These are phyloP conservation scores for Rosa persica DNA, from an alignment of 306 rosid species.

Conservation along the genomic window DNA sequence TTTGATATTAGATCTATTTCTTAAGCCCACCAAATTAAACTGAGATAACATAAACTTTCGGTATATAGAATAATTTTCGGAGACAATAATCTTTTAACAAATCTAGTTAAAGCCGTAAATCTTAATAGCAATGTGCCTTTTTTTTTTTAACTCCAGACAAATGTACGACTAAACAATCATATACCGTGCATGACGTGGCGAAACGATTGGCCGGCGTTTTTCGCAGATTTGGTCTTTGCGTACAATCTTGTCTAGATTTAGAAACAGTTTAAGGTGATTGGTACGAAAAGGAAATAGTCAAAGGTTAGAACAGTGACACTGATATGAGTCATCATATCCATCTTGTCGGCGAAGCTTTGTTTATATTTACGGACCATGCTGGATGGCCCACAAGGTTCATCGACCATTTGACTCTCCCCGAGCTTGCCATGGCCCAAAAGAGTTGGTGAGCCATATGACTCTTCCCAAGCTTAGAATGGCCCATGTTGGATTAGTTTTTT, in stretches of 20 bases:
- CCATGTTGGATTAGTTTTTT: too few species aligned
- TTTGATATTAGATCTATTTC: not conserved
- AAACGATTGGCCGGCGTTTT: not conserved
- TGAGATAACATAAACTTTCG: not conserved
- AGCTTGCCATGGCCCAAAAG: too few species aligned
- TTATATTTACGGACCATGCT: not conserved
- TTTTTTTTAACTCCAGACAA: not conserved
- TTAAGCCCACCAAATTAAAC: not conserved
- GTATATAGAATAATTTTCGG: too few species aligned
- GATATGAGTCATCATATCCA: not conserved
- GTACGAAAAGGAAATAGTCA: not conserved
- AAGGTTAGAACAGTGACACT: not conserved
- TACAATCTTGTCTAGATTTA: not conserved
- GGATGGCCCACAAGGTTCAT: not conserved
- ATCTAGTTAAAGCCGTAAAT: not conserved
- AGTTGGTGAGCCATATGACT: too few species aligned
- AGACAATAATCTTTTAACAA: not conserved
- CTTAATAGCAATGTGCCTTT: not conserved
- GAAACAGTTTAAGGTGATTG: not conserved
- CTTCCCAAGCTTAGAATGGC: too few species aligned
- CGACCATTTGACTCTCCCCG: too few species aligned
- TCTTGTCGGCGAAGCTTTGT: not conserved
- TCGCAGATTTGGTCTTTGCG: not conserved
- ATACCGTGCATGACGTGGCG: constrained; percentile 1
- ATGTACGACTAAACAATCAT: not conserved